phyloP scores from a whole-genome alignment of 371 early-diverging fungal genomes.

The Conidiobolus incongruus region DNA sequence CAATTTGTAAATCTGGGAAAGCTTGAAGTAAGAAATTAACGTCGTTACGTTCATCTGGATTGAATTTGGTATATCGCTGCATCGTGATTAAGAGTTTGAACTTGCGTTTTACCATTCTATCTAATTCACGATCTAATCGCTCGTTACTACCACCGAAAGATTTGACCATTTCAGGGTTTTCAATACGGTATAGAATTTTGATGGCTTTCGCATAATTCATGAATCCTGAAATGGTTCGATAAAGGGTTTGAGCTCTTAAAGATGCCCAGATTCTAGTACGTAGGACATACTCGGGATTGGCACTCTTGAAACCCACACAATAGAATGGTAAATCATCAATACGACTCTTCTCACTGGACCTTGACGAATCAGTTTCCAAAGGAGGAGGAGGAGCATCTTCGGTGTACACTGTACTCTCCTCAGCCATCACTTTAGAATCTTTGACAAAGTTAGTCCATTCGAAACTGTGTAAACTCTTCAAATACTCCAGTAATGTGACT shows the following conservation, averaged over 20 bases:
- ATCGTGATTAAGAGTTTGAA: conserved; percentile 72
- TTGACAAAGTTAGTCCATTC: conserved; percentile 86
- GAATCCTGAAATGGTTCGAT: conserved; percentile 70
- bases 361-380: conserved; percentile 2
- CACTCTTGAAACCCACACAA: conserved; percentile 58
- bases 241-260: conserved; percentile 66
- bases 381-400: conserved; percentile 6
- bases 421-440: conserved; percentile 58
- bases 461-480: conserved; percentile 61
- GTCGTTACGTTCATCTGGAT: conserved; percentile 45
- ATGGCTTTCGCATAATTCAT: conserved; percentile 77
- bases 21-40: conserved; percentile 51
- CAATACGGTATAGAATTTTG: conserved; percentile 54
- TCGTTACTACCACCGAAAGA: conserved; percentile 30
- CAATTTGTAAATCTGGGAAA: conserved; percentile 63
- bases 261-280: conserved; percentile 83
- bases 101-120: conserved; percentile 41
- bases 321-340: conserved; percentile 57
- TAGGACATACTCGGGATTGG: conserved; percentile 56
- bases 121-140: conserved; percentile 38
- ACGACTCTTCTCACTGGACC: neutral
- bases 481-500: conserved; percentile 62
- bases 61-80: conserved; percentile 67
- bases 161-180: conserved; percentile 50
- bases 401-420: conserved; percentile 22